Evolutionary conservation across 192 early-diverging fungal genomes (phyloP).

Genomic region (Coemansia sp.): DNA sequence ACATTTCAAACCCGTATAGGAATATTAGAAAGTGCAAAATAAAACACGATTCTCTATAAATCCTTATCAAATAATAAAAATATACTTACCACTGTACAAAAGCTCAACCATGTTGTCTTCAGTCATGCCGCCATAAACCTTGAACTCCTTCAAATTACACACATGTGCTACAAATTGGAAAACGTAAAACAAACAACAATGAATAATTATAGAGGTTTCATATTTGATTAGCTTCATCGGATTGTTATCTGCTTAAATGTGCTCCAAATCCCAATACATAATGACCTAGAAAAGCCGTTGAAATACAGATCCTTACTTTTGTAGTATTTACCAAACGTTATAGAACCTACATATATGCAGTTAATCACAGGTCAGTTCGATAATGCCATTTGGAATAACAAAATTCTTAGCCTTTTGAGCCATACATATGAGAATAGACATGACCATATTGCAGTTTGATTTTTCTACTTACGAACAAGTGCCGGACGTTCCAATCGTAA

Average conservation of each 20-base stretch:
- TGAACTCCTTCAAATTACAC: conserved; percentile 97
- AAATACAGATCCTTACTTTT: conserved; percentile 42
- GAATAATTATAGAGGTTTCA: neutral
- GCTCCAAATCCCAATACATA: neutral
- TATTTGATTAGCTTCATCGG: neutral
- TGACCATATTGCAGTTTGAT: neutral
- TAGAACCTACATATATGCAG: conserved; percentile 44
- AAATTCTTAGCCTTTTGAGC: neutral
- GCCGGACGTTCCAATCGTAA: conserved; percentile 82
- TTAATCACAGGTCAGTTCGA: neutral
- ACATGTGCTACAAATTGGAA: conserved; percentile 64
- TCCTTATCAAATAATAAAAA: neutral
- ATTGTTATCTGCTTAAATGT: neutral
- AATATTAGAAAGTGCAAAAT: conserved; percentile 21
- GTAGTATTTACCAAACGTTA: conserved; percentile 95
- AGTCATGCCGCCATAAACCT: conserved; percentile 84
- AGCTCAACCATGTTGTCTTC: conserved; percentile 87
- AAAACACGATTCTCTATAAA: neutral
- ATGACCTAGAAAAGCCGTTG: neutral
- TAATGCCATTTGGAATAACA: neutral
- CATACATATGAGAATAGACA: neutral
- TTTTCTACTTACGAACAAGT: conserved; percentile 72
- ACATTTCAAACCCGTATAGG: neutral
- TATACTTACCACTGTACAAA: conserved; percentile 63
- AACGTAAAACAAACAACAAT: neutral